Conservation (phyloP, 2,329 filamentous ascomycete genomes). For the Xylaria sp. region DNA sequence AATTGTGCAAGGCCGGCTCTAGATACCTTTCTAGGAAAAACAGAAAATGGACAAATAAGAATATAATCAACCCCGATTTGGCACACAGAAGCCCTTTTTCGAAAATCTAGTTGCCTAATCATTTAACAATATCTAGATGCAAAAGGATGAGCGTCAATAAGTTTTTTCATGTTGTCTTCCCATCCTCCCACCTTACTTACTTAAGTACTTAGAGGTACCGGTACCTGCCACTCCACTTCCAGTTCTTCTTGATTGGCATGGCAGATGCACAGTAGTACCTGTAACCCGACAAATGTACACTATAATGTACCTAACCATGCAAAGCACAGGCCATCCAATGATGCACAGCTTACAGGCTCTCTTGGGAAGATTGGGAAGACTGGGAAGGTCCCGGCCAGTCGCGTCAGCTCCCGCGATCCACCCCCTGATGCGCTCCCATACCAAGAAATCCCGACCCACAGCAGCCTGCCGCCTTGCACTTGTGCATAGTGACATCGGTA, state of each 20-base stretch:
- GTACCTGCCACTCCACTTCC: constrained; percentile 5
- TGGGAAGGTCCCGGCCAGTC: constrained; percentile 37
- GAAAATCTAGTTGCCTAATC: constrained; percentile 12
- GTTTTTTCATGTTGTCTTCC: background rate
- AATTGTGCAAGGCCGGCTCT: background rate
- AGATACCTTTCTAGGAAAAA: background rate
- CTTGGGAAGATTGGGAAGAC: constrained; percentile 32
- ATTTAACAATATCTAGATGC: constrained; percentile 1
- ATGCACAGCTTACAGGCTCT: constrained; percentile 34
- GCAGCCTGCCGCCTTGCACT: constrained; percentile 5
- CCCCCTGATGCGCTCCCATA: constrained; percentile 8
- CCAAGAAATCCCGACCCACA: constrained; percentile 20
- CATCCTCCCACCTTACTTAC: constrained; percentile 26
- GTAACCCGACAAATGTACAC: background rate
- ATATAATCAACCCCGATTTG: background rate
- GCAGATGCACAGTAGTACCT: background rate
- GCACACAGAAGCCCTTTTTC: background rate
- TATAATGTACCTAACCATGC: background rate
- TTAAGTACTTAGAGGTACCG: background rate
- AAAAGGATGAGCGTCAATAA: background rate
- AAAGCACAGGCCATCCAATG: constrained; percentile 40
- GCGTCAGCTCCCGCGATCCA: constrained; percentile 41
- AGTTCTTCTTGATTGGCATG: constrained; percentile 1
- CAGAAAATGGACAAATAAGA: background rate
- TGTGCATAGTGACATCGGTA: background rate